phyloP scores from a whole-genome alignment of 1,284 basidiomycete genomes.

The Wallemia hederae region DNA sequence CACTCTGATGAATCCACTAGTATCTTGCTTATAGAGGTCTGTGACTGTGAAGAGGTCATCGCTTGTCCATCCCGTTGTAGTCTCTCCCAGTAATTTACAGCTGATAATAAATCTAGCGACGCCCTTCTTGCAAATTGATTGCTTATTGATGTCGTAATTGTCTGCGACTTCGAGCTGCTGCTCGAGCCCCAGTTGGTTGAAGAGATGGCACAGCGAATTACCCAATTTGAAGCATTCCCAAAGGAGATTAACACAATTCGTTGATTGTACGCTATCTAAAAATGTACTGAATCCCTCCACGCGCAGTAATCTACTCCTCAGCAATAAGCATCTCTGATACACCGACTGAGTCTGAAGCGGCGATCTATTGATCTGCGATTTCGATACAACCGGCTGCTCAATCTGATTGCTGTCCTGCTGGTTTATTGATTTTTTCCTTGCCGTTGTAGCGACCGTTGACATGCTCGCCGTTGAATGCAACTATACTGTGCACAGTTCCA shows the following conservation, averaged over 20 bases:
- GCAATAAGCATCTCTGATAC: not conserved
- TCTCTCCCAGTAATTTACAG: constrained; percentile 18
- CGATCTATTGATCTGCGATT: not conserved
- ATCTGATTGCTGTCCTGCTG: not conserved
- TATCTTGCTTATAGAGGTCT: constrained; percentile 50
- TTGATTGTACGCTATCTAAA: not conserved
- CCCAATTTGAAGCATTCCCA: constrained; percentile 84
- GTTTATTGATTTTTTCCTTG: not conserved
- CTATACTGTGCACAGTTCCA: not conserved
- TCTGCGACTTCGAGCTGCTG: constrained; percentile 26
- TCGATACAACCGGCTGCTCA: not conserved
- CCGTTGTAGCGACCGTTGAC: not conserved
- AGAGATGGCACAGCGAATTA: constrained; percentile 75
- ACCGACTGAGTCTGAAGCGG: not conserved
- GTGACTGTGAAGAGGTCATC: constrained; percentile 31
- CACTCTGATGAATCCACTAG: constrained; percentile 84
- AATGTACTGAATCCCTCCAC: not conserved
- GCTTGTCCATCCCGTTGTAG: constrained; percentile 19
- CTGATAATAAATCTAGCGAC: constrained; percentile 26
- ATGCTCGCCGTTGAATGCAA: not conserved
- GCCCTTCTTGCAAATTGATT: constrained; percentile 36
- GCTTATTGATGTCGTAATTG: constrained; percentile 30
- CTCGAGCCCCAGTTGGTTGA: constrained; percentile 66
- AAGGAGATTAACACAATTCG: constrained; percentile 17
- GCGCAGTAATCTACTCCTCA: not conserved